Conservation (phyloP, 2,329 filamentous ascomycete genomes). For the Plenodomus biglobosus region DNA sequence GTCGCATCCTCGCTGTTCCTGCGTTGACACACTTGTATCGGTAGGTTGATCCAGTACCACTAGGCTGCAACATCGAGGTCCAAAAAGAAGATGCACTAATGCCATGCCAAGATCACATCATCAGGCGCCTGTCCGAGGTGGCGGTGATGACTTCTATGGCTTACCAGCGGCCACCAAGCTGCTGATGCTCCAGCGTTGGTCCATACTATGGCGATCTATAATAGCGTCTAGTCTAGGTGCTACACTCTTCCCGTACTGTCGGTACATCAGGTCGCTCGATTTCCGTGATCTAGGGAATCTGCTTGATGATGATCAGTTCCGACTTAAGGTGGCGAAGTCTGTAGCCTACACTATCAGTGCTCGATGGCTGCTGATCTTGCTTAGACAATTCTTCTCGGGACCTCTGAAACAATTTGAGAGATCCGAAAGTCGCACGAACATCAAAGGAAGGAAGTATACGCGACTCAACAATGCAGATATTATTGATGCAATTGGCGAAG, state of each 20-base stretch:
- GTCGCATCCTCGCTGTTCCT: constrained; percentile 58
- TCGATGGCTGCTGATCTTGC: constrained; percentile 7
- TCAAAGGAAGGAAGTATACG: constrained; percentile 34
- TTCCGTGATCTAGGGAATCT: constrained; percentile 63
- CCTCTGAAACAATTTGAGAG: constrained; percentile 50
- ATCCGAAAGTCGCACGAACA: constrained; percentile 18
- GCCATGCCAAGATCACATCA: constrained; percentile 45
- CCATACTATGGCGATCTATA: constrained; percentile 68
- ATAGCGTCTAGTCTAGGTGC: constrained; percentile 64
- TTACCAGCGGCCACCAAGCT: constrained; percentile 46
- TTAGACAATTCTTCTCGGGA: constrained; percentile 55
- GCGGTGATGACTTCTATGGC: constrained; percentile 43
- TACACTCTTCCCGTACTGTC: constrained; percentile 68
- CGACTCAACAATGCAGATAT: constrained; percentile 47
- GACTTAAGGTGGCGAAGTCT: constrained; percentile 58
- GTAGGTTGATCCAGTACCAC: constrained; percentile 43
- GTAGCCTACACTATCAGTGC: constrained; percentile 23
- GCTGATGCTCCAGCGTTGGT: constrained; percentile 58
- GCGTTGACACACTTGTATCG: constrained; percentile 66
- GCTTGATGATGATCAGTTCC: constrained; percentile 62
- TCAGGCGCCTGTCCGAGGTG: constrained; percentile 48
- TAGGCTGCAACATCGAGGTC: not conserved
- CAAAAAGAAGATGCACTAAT: constrained; percentile 1
- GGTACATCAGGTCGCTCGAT: constrained; percentile 66
- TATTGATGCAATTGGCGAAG: constrained; percentile 53